phyloP scores from a whole-genome alignment of 208 protist genomes.

The Naegleria lovaniensis region DNA sequence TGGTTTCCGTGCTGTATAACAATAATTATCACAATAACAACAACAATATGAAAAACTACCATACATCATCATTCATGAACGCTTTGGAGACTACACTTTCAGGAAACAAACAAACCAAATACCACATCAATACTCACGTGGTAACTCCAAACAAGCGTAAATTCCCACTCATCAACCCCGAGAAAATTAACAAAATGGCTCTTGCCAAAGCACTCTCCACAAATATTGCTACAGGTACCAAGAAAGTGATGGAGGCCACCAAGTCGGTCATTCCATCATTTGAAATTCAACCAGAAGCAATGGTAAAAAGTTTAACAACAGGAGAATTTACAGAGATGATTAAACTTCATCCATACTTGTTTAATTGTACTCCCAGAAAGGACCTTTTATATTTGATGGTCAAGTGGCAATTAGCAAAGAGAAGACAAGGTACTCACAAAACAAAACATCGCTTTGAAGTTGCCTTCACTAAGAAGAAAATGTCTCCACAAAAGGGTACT shows the following conservation, averaged over 20 bases:
- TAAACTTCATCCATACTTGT: conserved; percentile 24
- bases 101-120: not conserved
- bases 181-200: not conserved
- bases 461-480: not conserved
- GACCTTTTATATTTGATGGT: conserved; percentile 18
- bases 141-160: not conserved
- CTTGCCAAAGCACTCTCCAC: not conserved
- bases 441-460: conserved; percentile 8
- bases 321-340: not conserved
- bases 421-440: conserved; percentile 25
- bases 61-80: not conserved
- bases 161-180: not conserved
- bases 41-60: not conserved
- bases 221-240: not conserved
- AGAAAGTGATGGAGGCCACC: not conserved
- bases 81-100: not conserved
- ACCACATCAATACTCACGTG: not conserved
- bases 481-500: not conserved
- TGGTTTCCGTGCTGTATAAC: no score
- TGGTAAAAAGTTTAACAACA: not conserved
- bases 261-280: not conserved
- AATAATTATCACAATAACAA: no score
- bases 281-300: not conserved
- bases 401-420: conserved; percentile 26
- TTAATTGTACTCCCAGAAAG: conserved; percentile 25